phyloP scores from a whole-genome alignment of 2,329 filamentous ascomycete species.

The Aspergillus udagawae region DNA sequence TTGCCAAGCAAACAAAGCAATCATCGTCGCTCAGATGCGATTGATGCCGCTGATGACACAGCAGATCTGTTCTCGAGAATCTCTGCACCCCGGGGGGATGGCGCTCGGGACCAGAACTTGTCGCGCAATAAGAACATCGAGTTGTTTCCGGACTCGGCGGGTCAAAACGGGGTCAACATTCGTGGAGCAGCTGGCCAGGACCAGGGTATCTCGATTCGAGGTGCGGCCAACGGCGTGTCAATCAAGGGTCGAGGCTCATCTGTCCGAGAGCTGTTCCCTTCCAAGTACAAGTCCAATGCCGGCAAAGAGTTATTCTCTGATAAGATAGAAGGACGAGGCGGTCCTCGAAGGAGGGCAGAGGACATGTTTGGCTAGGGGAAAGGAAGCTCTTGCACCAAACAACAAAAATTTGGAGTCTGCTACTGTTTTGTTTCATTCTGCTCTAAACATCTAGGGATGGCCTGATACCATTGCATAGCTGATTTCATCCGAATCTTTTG shows the following conservation, averaged over 20 bases:
- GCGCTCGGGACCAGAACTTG: constrained; percentile 24
- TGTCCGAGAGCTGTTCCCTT: constrained; percentile 66
- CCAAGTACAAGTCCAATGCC: constrained; percentile 54
- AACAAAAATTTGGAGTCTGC: not conserved
- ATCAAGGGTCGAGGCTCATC: constrained; percentile 69
- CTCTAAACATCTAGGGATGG: not conserved
- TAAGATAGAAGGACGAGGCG: constrained; percentile 54
- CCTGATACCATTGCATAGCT: not conserved
- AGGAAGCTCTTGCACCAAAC: not conserved
- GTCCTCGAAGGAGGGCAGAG: constrained; percentile 63
- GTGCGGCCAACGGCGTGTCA: constrained; percentile 50
- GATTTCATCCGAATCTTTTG: not conserved
- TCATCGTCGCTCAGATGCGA: constrained; percentile 48
- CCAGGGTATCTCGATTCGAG: constrained; percentile 36
- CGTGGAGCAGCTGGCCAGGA: constrained; percentile 52
- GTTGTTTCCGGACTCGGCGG: constrained; percentile 36
- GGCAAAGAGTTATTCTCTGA: constrained; percentile 68
- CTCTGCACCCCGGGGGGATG: constrained; percentile 48
- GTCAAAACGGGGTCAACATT: constrained; percentile 51
- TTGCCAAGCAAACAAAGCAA: constrained; percentile 50
- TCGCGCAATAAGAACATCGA: constrained; percentile 31
- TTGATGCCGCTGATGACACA: constrained; percentile 53
- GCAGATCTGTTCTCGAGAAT: constrained; percentile 51
- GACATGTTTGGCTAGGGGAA: constrained; percentile 64
- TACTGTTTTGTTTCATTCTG: not conserved